phyloP scores from a whole-genome alignment of 75 land plant genomes.

The Cryptomeria japonica region DNA sequence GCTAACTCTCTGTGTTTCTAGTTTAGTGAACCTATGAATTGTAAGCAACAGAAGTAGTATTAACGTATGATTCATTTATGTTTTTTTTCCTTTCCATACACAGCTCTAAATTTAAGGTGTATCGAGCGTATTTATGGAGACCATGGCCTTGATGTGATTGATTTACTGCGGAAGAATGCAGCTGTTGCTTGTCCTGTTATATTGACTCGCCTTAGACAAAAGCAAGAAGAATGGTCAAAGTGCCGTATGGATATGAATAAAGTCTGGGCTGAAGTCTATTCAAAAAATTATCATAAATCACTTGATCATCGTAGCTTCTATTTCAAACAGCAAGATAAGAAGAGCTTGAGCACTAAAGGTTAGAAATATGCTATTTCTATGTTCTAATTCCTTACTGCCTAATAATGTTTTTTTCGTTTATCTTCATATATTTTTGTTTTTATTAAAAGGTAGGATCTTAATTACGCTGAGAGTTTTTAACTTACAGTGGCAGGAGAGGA shows the following conservation, averaged over 20 bases:
- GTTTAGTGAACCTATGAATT: not conserved
- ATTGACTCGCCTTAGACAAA: conserved; percentile 80
- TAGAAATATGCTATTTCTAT: not conserved
- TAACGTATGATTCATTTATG: not conserved
- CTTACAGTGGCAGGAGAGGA: too few relatives aligned
- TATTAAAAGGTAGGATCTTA: not conserved
- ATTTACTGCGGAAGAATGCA: conserved; percentile 74
- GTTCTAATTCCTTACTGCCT: not conserved
- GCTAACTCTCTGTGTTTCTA: not conserved
- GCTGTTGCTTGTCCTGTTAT: conserved; percentile 77
- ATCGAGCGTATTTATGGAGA: conserved; percentile 96
- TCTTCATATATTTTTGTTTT: not conserved
- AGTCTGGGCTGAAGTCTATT: conserved; percentile 94
- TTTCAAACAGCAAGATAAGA: conserved; percentile 94
- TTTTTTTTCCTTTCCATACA: not conserved
- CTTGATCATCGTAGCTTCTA: conserved; percentile 98
- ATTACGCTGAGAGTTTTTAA: too few relatives aligned
- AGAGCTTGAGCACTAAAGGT: conserved; percentile 89
- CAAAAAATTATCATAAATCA: conserved; percentile 94
- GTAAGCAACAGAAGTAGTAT: not conserved
- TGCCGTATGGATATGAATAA: conserved; percentile 93
- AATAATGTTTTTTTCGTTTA: not conserved
- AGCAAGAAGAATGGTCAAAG: conserved; percentile 88
- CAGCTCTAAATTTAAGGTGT: conserved; percentile 81
- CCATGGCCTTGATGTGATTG: conserved; percentile 92